Conservation (phyloP, 108 stramenopile genomes). For the Nitzschia sp. region DNA sequence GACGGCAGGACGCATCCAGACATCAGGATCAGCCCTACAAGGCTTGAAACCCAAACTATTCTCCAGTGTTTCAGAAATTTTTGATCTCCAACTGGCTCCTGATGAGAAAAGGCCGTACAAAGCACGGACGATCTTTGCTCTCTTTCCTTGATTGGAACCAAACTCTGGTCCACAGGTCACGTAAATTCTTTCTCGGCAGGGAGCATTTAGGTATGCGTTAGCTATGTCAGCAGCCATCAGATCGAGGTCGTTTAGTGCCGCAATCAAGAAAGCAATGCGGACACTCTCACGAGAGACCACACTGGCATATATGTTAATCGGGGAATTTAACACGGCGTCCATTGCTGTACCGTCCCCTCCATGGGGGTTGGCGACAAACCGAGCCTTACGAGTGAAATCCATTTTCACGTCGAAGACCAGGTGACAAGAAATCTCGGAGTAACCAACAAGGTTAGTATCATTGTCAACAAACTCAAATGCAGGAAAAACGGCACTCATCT, state of each 20-base stretch:
- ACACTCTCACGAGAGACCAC: slow-evolving; percentile 46
- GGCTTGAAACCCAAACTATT: not conserved
- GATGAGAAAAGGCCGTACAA: slow-evolving; percentile 52
- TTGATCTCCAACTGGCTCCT: slow-evolving; percentile 41
- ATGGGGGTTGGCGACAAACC: no score
- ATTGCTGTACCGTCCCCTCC: not conserved
- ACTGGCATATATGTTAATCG: slow-evolving; percentile 10
- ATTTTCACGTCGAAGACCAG: slow-evolving; percentile 38
- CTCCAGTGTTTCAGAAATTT: slow-evolving; percentile 31
- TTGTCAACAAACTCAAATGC: not conserved
- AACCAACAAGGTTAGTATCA: slow-evolving; percentile 24
- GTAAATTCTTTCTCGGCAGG: slow-evolving; percentile 20
- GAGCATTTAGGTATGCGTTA: slow-evolving; percentile 40
- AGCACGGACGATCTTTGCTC: slow-evolving; percentile 27
- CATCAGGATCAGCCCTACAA: no score
- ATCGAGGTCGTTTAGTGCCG: slow-evolving; percentile 26
- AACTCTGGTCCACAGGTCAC: slow-evolving; percentile 36
- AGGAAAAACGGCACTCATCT: not conserved
- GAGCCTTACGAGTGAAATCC: slow-evolving; percentile 32
- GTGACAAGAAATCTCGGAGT: slow-evolving; percentile 35
- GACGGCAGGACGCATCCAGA: no score
- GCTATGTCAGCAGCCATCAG: slow-evolving; percentile 24
- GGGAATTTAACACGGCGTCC: not conserved
- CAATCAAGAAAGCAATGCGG: slow-evolving; percentile 25
- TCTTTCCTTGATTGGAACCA: slow-evolving; percentile 31